Evolutionary conservation across 2,329 filamentous ascomycete genomes (phyloP).

Genomic region (Penicillium sp.): DNA sequence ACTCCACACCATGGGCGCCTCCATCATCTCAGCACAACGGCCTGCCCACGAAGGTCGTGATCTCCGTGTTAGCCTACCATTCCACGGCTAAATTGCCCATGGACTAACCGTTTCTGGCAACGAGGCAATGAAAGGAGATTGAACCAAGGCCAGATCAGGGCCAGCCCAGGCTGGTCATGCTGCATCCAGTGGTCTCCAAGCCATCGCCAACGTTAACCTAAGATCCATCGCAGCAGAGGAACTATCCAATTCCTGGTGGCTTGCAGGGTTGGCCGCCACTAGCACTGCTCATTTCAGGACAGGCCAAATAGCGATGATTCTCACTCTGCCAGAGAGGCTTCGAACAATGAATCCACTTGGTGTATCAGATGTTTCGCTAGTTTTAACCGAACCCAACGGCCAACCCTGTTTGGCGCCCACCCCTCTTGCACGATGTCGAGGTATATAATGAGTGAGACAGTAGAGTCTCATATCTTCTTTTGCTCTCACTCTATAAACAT

Average conservation of each 20-base stretch:
- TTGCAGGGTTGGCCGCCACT: constrained; percentile 5
- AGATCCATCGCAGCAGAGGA: constrained; percentile 9
- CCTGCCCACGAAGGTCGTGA: neutral
- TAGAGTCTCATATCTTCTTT: neutral
- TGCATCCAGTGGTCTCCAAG: constrained; percentile 8
- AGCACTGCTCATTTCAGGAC: constrained; percentile 7
- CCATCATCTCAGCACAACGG: constrained; percentile 3
- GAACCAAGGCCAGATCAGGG: constrained; percentile 5
- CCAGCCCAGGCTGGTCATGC: constrained; percentile 8
- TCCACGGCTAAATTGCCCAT: neutral
- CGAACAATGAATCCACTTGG: constrained; percentile 17
- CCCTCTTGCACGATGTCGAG: neutral
- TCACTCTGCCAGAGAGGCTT: constrained; percentile 3
- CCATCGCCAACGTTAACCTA: neutral
- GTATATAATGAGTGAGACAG: constrained; percentile 13
- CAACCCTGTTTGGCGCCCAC: constrained; percentile 9
- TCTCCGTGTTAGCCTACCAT: neutral
- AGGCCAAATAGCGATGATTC: constrained; percentile 1
- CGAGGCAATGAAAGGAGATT: constrained; percentile 6
- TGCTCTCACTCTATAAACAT: constrained; percentile 9
- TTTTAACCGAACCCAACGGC: constrained; percentile 5
- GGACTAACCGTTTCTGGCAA: neutral
- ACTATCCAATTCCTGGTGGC: neutral
- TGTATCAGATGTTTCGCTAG: constrained; percentile 18
- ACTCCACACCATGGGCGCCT: constrained; percentile 9